Conservation (phyloP, 1,284 basidiomycete species). For the Malassezia yamatoensis region DNA sequence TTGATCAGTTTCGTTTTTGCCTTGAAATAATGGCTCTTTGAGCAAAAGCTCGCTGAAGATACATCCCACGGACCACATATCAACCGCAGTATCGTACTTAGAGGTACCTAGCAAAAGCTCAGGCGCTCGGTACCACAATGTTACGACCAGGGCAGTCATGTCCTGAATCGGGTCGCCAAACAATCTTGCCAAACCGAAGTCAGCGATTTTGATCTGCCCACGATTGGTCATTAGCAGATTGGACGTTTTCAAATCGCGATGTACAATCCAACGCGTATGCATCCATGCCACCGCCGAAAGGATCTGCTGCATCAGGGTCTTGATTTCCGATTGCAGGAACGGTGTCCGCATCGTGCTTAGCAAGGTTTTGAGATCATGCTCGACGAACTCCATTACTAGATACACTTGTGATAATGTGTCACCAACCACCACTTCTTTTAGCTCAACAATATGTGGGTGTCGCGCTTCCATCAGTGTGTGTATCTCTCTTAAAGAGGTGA, state of each 20-base stretch:
- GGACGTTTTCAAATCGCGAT: slow-evolving; percentile 92
- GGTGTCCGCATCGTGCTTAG: slow-evolving; percentile 77
- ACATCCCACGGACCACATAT: slow-evolving; percentile 83
- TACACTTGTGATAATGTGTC: slow-evolving; percentile 97
- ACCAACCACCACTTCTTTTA: slow-evolving; percentile 95
- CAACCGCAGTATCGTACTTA: slow-evolving; percentile 35
- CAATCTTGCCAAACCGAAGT: slow-evolving; percentile 89
- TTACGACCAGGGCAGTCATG: slow-evolving; percentile 94
- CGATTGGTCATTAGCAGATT: slow-evolving; percentile 98
- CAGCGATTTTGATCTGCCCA: slow-evolving; percentile 93
- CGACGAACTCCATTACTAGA: slow-evolving; percentile 99
- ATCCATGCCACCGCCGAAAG: slow-evolving; percentile 85
- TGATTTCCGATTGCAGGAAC: slow-evolving; percentile 93
- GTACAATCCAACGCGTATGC: slow-evolving; percentile 92
- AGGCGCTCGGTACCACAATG: slow-evolving; percentile 76
- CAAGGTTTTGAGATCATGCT: slow-evolving; percentile 94
- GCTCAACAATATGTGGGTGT: slow-evolving; percentile 88
- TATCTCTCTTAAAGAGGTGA: slow-evolving; percentile 88
- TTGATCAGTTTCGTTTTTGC: slow-evolving; percentile 88
- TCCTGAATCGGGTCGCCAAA: slow-evolving; percentile 88
- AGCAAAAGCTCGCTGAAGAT: slow-evolving; percentile 93
- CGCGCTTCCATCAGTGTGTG: slow-evolving; percentile 69
- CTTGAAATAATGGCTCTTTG: slow-evolving; percentile 86
- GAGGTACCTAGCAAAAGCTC: slow-evolving; percentile 28
- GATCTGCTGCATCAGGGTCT: slow-evolving; percentile 86